A percentile compares a stretch with the other conserved stretches of the same genome.
phyloP scores from a whole-genome alignment of 2,329 filamentous ascomycete genomes.

The Paecilomyces formosus region DNA sequence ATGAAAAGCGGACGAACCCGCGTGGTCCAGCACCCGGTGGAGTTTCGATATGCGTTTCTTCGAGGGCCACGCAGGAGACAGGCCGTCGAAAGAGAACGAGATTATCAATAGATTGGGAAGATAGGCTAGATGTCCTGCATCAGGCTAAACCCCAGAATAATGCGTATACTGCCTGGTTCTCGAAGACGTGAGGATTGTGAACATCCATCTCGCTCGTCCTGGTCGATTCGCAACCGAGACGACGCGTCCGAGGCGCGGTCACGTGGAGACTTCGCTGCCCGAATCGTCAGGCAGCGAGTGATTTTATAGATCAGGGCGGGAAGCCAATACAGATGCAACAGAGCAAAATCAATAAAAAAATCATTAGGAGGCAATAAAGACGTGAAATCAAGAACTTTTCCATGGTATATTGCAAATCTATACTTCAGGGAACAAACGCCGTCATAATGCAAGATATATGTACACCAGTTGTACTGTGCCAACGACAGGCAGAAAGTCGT shows the following conservation, averaged over 20 bases:
- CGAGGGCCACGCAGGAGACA: slow-evolving; percentile 7
- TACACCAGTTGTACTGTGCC: not conserved
- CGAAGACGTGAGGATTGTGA: not conserved
- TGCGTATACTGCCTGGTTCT: not conserved
- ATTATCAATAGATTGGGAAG: not conserved
- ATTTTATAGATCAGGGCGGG: not conserved
- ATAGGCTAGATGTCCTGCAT: not conserved
- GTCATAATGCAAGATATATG: slow-evolving; percentile 3
- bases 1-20: not conserved
- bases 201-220: not conserved
- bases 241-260: not conserved
- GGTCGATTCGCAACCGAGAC: not conserved
- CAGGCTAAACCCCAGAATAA: not conserved
- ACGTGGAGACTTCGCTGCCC: not conserved
- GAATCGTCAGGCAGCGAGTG: not conserved
- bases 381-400: not conserved
- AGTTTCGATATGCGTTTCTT: not conserved
- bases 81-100: not conserved
- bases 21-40: not conserved
- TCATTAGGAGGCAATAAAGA: not conserved
- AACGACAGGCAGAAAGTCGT: slow-evolving; percentile 11
- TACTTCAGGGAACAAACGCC: not conserved
- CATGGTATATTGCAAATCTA: not conserved
- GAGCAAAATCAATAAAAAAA: not conserved
- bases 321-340: not conserved